Percentiles rank a stretch among this genome's conserved stretches.
Conservation (phyloP, 176 grass and related monocot genomes). For the Elaeis guineensis region DNA sequence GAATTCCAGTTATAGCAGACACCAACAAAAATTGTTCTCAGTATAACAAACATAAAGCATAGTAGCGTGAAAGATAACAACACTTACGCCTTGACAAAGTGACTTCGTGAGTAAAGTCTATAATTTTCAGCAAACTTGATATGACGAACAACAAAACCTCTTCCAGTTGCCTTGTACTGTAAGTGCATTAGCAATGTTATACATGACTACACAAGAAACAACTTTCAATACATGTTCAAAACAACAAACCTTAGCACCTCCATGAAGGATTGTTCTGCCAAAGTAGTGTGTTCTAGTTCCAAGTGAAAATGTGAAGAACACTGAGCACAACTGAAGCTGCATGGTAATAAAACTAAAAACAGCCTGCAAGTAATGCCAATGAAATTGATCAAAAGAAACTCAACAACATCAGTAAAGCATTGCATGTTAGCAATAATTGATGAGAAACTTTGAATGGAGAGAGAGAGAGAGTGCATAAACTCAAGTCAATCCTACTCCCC, state of each 20-base stretch:
- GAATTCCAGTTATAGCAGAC: too few species aligned
- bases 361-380: constrained; percentile 39
- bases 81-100: constrained; percentile 97
- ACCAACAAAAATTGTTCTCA: too few species aligned
- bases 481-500: too few species aligned
- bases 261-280: constrained; percentile 97
- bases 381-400: not conserved
- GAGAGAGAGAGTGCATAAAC: too few species aligned
- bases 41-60: too few species aligned
- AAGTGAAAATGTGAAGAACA: constrained; percentile 98
- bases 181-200: constrained; percentile 12
- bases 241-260: constrained; percentile 67
- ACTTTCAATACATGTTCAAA: constrained; percentile 1
- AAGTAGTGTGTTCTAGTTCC: constrained; percentile 98
- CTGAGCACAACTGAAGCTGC: constrained; percentile 91
- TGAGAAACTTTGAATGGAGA: too few species aligned
- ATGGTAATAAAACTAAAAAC: constrained; percentile 82
- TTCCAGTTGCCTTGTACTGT: constrained; percentile 90
- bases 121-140: constrained; percentile 98
- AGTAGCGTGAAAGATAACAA: not conserved
- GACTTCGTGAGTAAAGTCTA: constrained; percentile 85
- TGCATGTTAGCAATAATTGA: too few species aligned
- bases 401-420: not conserved
- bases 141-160: constrained; percentile 94
- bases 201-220: constrained; percentile 14